Conservation (phyloP, 176 grass and related monocot genomes). For the Themeda triandra region DNA sequence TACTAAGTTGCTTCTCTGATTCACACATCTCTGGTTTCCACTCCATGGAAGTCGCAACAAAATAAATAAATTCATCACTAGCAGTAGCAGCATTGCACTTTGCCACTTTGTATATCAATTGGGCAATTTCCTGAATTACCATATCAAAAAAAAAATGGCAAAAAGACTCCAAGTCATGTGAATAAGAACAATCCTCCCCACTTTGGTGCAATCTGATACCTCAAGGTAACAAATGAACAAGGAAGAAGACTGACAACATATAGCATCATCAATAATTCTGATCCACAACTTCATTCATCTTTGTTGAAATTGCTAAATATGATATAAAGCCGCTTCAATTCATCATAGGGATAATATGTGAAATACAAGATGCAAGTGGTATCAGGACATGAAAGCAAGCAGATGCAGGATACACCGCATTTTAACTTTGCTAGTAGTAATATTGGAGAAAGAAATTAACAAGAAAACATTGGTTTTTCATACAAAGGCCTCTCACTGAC, state of each 20-base stretch:
- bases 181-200: background rate
- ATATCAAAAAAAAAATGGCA: too few relatives aligned
- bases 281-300: background rate
- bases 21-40: background rate
- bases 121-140: background rate
- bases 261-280: background rate
- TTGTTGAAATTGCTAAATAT: too few relatives aligned
- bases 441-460: background rate
- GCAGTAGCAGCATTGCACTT: background rate
- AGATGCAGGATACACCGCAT: background rate
- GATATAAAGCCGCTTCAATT: too few relatives aligned
- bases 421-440: background rate
- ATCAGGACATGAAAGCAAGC: background rate
- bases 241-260: background rate
- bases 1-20: background rate
- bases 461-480: too few relatives aligned
- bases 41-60: background rate
- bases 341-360: too few relatives aligned
- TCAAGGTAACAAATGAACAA: background rate
- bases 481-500: background rate
- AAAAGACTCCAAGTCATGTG: background rate
- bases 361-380: background rate
- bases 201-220: too few relatives aligned
- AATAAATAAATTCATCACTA: background rate
- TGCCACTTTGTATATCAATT: background rate